phyloP scores from a whole-genome alignment of 345 rosid genomes.

The Excoecaria agallocha region DNA sequence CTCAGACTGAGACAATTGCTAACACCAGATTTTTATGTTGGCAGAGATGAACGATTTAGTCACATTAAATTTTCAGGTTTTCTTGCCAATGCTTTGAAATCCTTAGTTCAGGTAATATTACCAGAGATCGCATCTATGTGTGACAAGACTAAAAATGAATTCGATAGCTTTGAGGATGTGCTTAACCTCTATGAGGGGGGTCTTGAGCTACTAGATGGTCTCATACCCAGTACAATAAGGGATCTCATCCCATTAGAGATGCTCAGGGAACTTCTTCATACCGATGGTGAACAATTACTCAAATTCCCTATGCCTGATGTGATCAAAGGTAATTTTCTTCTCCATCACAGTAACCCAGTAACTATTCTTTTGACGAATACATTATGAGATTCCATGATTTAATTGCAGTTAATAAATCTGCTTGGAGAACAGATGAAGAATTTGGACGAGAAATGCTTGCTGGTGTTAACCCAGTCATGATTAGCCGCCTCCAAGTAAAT shows the following conservation, averaged over 20 bases:
- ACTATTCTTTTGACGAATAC: not conserved
- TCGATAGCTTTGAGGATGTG: constrained; percentile 70
- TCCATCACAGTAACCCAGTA: not conserved
- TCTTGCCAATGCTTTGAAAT: constrained; percentile 74
- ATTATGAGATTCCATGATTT: constrained; percentile 13
- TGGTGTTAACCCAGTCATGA: constrained; percentile 60
- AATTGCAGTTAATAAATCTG: constrained; percentile 47
- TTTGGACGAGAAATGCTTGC: constrained; percentile 72
- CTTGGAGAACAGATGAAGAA: constrained; percentile 76
- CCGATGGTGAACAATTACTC: constrained; percentile 64
- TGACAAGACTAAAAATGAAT: constrained; percentile 81
- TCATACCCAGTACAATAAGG: constrained; percentile 43
- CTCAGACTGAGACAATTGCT: no score
- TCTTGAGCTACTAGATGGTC: constrained; percentile 38
- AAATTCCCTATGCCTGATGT: constrained; percentile 82
- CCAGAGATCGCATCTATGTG: constrained; percentile 64
- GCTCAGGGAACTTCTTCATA: constrained; percentile 77
- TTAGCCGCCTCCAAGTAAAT: constrained; percentile 47
- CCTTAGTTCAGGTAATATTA: constrained; percentile 57
- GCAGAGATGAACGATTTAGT: constrained; percentile 80
- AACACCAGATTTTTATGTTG: constrained; percentile 72
- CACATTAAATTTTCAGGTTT: constrained; percentile 82
- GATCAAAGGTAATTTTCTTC: constrained; percentile 56
- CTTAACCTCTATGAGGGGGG: constrained; percentile 70
- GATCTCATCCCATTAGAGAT: constrained; percentile 77